phyloP scores from a whole-genome alignment of 148 eudicot genomes.

The Talinum fruticosum region DNA sequence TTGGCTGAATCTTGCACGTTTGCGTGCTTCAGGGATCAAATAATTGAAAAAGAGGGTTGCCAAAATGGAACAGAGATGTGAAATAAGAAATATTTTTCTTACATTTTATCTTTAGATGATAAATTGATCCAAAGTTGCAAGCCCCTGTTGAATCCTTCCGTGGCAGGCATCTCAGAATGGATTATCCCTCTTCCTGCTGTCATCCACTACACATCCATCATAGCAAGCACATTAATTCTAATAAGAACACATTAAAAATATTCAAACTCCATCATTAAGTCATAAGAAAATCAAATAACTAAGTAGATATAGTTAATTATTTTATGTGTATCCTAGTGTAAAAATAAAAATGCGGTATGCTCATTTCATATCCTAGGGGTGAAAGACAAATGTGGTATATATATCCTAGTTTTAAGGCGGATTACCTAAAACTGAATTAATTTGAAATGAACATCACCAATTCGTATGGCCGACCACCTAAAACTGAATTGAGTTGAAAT shows the following conservation, averaged over 20 bases:
- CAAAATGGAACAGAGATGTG: too few relatives aligned
- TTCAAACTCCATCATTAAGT: neutral
- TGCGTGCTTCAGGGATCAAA: too few relatives aligned
- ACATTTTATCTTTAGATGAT: constrained; percentile 88
- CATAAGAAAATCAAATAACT: too few relatives aligned
- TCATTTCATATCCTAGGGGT: too few relatives aligned
- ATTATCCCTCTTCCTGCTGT: constrained; percentile 97
- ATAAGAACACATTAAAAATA: neutral
- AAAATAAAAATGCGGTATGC: too few relatives aligned
- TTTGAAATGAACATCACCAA: constrained; percentile 72
- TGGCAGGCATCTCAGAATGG: constrained; percentile 97
- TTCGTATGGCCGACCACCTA: constrained; percentile 33
- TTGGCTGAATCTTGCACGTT: too few relatives aligned
- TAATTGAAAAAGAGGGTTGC: too few relatives aligned
- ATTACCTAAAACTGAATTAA: neutral
- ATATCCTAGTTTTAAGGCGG: neutral
- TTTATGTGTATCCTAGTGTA: too few relatives aligned
- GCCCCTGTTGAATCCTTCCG: constrained; percentile 67
- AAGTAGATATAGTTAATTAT: too few relatives aligned
- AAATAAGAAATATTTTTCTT: constrained; percentile 12
- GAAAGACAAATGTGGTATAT: too few relatives aligned
- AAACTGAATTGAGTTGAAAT: neutral
- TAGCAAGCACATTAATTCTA: neutral
- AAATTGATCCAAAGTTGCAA: constrained; percentile 94
- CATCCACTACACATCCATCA: constrained; percentile 70